Base-by-base conservation (phyloP, 108 stramenopile species). In the Skeletonema costatum region DNA sequence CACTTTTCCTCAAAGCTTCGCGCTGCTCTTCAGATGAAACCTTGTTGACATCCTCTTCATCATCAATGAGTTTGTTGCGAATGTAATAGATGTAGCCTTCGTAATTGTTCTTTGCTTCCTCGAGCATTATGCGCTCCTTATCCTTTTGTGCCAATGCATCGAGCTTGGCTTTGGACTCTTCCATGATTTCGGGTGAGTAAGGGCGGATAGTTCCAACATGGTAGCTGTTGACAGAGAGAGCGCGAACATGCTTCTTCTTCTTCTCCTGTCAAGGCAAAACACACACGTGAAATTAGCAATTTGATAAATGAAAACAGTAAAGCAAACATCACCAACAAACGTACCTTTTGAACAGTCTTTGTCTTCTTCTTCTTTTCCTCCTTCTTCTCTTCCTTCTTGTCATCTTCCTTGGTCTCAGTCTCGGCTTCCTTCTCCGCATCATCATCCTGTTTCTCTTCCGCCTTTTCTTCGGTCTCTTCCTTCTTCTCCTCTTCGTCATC, bases 11-110 rank as follows among this genome's bases (percentile, higher is more conserved):
- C 61, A 97, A 74, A 39, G 92, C 93, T 68, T 93, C 94, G 29
- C 97, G 90, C 76, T 99, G 98, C 68, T 97, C 97, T 39, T 98
- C 97, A 10, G 96, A 97, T 8, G 96, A 90, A 16, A 99, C 93
- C 72, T 81, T 75, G 68, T 63, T 78, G 66, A 99, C 67, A 12
- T 85, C 73, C 32, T 98, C 96, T 60, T 91, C 93, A 41, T 90
- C 77, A 76, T 97, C 95, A 30, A 74, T 41, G 6, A 98, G 80
- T 73, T 92, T 92, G 68, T 97, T 95, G 72, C 94, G 92, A 71
- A 94, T 87, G 39, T 63, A 65, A 76, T 97, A 98, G 68, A 99
- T 90, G 87, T 97, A 98, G 39, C 90, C 84, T 86, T 99, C 99
- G 42, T 97, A 81, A 39, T 90, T 88, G 81, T 99, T 99, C 79